These are phyloP conservation scores for Nicotiana rustica DNA, from an alignment of 305 asterid genomes.

Conservation along the genomic window DNA sequence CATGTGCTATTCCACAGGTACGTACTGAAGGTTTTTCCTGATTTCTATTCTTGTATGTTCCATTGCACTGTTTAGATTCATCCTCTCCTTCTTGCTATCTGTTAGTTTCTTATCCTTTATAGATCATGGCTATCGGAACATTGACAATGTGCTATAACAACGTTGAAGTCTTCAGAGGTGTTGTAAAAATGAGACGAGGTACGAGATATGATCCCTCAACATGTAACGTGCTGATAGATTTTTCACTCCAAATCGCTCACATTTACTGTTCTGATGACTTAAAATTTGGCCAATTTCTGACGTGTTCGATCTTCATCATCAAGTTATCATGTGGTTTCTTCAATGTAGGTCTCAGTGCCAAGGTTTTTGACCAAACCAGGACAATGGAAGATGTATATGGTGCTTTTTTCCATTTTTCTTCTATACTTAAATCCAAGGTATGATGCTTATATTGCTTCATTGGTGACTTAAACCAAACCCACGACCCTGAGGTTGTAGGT, in stretches of 20 bases:
- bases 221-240: background rate
- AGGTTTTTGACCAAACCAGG: constrained; percentile 69
- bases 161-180: constrained; percentile 84
- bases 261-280: background rate
- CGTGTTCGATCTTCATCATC: background rate
- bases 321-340: constrained; percentile 28
- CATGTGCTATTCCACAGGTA: constrained; percentile 98
- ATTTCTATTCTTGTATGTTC: background rate
- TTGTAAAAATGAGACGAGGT: constrained; percentile 93
- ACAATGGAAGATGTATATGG: constrained; percentile 79
- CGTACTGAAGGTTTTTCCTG: background rate
- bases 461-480: no score
- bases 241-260: background rate
- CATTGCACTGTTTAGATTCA: background rate
- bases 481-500: no score
- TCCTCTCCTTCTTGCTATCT: background rate
- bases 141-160: constrained; percentile 92
- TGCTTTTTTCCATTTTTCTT: constrained; percentile 78
- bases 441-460: constrained; percentile 31
- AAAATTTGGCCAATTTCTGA: background rate
- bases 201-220: constrained; percentile 39
- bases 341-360: constrained; percentile 79
- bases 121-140: constrained; percentile 95
- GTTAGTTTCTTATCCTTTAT: constrained; percentile 34
- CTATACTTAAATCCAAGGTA: constrained; percentile 83